Conservation (phyloP, 2,329 filamentous ascomycete species). For the Aspergillus ochraceoroseus region DNA sequence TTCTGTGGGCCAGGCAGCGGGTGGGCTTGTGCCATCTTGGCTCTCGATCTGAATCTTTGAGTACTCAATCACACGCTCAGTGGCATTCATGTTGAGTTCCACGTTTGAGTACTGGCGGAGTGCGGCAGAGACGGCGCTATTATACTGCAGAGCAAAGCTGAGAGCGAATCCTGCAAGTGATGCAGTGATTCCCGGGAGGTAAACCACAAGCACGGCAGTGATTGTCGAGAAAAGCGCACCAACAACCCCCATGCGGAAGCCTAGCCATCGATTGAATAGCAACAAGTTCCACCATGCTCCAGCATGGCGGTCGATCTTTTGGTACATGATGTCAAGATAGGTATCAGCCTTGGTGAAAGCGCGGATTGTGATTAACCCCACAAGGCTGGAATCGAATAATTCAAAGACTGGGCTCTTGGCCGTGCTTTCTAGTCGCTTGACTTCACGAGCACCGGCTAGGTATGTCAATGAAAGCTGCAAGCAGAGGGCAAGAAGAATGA, state of each 20-base stretch:
- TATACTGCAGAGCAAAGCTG: no score
- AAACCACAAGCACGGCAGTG: constrained; percentile 78
- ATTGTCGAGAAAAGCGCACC: constrained; percentile 80
- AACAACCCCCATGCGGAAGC: constrained; percentile 75
- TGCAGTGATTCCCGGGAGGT: no score
- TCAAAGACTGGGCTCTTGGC: constrained; percentile 83
- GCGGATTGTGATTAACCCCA: constrained; percentile 69
- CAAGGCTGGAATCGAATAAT: constrained; percentile 82
- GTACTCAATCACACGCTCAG: constrained; percentile 79
- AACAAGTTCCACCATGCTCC: no score
- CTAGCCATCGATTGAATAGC: constrained; percentile 94
- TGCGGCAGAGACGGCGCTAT: constrained; percentile 97
- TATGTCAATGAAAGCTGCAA: constrained; percentile 80
- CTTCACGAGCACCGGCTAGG: constrained; percentile 80
- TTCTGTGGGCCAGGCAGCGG: constrained; percentile 77
- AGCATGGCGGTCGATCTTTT: no score
- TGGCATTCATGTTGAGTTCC: constrained; percentile 96
- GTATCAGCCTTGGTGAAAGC: constrained; percentile 94
- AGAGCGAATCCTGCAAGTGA: no score
- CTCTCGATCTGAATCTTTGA: no score
- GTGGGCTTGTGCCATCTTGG: no score
- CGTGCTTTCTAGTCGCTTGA: constrained; percentile 89
- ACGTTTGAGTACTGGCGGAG: constrained; percentile 94
- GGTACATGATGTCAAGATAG: constrained; percentile 89
- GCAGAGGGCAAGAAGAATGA: constrained; percentile 64